Percentiles rank a stretch among this genome's conserved stretches.
These are phyloP conservation scores for Cutaneotrichosporon cutaneum DNA, from an alignment of 1,284 basidiomycete species.

Conservation along the genomic window DNA sequence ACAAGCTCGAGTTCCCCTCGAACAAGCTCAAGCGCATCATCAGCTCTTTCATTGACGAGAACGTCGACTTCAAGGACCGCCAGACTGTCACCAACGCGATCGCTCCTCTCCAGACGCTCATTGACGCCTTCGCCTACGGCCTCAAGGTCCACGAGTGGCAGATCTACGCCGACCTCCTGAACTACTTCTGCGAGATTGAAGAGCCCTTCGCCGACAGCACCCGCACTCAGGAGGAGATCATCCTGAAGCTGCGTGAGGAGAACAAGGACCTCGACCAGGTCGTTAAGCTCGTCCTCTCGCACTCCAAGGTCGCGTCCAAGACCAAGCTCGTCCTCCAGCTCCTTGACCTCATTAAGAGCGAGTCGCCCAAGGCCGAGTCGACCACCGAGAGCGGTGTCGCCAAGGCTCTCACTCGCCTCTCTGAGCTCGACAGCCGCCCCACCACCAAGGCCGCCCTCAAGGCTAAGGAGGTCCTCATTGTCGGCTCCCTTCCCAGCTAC, in stretches of 20 bases:
- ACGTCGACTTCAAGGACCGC: constrained; percentile 73
- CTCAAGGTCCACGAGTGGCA: constrained; percentile 81
- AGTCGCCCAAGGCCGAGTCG: constrained; percentile 70
- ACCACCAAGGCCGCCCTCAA: constrained; percentile 88
- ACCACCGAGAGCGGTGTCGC: constrained; percentile 47
- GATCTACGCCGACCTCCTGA: constrained; percentile 51
- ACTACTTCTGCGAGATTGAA: constrained; percentile 66
- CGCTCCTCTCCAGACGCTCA: constrained; percentile 67
- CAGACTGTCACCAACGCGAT: constrained; percentile 73
- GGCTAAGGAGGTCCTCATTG: constrained; percentile 94
- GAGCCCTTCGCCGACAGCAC: constrained; percentile 75
- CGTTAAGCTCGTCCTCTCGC: constrained; percentile 82
- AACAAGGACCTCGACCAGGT: constrained; percentile 92
- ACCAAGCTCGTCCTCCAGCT: constrained; percentile 80
- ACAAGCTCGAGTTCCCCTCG: constrained; percentile 81
- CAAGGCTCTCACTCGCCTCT: constrained; percentile 45
- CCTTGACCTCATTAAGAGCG: constrained; percentile 80
- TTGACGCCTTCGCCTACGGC: constrained; percentile 79
- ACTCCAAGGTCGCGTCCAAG: constrained; percentile 93
- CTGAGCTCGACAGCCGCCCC: constrained; percentile 79
- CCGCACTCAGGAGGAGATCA: constrained; percentile 83
- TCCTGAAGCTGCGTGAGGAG: constrained; percentile 85
- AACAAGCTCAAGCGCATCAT: constrained; percentile 57
- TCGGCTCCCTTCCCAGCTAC: constrained; percentile 93
- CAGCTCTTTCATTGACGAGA: constrained; percentile 80